Evolutionary conservation across 495 filamentous ascomycete genomes (phyloP), one percentile per base, ranked within the genome.

Genomic region (Extremus antarcticus): DNA sequence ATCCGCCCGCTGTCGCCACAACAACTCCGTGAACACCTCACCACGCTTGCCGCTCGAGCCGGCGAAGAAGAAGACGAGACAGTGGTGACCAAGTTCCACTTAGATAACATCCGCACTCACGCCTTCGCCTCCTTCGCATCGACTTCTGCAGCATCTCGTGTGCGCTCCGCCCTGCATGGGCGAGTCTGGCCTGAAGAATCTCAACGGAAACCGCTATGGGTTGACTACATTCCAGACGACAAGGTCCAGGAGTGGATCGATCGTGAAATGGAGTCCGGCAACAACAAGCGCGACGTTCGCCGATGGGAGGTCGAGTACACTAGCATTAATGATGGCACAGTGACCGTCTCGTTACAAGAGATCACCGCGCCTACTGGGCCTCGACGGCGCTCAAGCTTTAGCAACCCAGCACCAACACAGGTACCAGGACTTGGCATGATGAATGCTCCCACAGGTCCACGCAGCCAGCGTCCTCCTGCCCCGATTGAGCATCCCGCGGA

Each of bases 21-120:
- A 3, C 65, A 70, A 1, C 76, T 98, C 4, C 78, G 78, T 53
- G 74, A 76, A 0, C 83, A 95, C 62, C 71, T 98, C 21, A 88
- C 94, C 66, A 87, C 95, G 71, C 90, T 97, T 59, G 87, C 83
- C 79, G 81, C 47, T 90, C 84, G 68, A 87, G 95, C 58, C 94
- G 95, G 64, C 88, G 87, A 54, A 84, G 95, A 57, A 78, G 86
- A 41, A 55, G 56, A 53, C 47, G 59, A 74, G 0, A 72, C 75
- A 20, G 66, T 79, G 13, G 71, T 96, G 9, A 65, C 75, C 15
- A 71, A 80, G 24, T 90, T 94, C 68, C 86, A 85, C 63, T 74
- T 96, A 25, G 90, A 98, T 65, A 66, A 74, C 2, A 88, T 98
- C 68, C 83, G 85, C 51, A 92, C 89, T 0, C 92, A 98, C 64